A percentile compares a stretch with the other conserved stretches of the same genome.
These are phyloP conservation scores for Closterium sp. DNA, from an alignment of 139 green algal genomes.

Conservation along the genomic window DNA sequence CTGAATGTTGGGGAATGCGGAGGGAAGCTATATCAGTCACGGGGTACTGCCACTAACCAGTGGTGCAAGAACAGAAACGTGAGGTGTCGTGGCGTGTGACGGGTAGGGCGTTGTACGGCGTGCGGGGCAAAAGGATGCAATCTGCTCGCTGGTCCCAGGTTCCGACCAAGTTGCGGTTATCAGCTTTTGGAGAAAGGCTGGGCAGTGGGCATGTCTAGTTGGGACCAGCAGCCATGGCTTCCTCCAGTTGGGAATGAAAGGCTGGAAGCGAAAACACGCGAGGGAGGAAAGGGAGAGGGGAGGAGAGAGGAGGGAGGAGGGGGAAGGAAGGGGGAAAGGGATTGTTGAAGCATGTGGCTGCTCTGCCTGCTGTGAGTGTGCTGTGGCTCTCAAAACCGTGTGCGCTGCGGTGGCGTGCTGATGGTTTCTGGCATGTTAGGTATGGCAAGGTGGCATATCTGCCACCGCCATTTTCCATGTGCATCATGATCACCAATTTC, in stretches of 20 bases:
- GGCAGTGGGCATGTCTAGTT: background rate
- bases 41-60: background rate
- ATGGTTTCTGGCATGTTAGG: background rate
- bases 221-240: background rate
- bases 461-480: background rate
- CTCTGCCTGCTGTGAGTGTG: background rate
- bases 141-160: background rate
- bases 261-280: background rate
- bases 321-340: background rate
- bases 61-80: background rate
- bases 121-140: background rate
- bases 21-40: background rate
- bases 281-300: background rate
- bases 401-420: no score
- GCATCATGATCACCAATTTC: background rate
- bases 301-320: background rate
- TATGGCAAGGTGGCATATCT: background rate
- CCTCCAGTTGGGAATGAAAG: background rate
- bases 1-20: no score
- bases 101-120: background rate
- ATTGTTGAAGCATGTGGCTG: background rate
- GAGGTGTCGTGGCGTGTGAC: background rate
- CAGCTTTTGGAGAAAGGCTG: background rate
- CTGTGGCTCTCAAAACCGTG: no score
- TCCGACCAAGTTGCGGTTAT: background rate